Evolutionary conservation across 1,284 basidiomycete genomes (phyloP).

Genomic region (Ceratobasidium sp.): DNA sequence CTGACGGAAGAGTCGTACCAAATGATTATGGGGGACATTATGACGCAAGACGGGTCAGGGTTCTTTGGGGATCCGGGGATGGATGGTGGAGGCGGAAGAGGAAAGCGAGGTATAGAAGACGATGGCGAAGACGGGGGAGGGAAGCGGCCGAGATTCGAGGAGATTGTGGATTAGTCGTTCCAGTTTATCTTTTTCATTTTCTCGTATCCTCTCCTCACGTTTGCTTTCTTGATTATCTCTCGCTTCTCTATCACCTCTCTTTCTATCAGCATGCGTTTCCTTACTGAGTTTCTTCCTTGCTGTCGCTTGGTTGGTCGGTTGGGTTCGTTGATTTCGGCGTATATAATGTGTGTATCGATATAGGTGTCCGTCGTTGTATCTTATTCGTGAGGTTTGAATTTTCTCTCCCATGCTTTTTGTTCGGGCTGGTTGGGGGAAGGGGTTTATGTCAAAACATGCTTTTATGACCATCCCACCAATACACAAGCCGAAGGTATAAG

Average conservation of each 20-base stretch:
- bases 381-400: constrained; percentile 39
- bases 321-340: constrained; percentile 20
- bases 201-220: not conserved
- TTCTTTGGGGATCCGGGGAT: constrained; percentile 9
- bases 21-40: constrained; percentile 41
- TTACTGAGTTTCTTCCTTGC: constrained; percentile 19
- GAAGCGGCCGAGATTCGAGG: constrained; percentile 40
- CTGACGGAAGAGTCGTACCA: constrained; percentile 43
- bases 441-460: constrained; percentile 5
- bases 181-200: not conserved
- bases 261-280: not conserved
- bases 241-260: not conserved
- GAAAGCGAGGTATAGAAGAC: constrained; percentile 26
- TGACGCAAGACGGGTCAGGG: constrained; percentile 3
- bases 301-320: constrained; percentile 10
- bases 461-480: not conserved
- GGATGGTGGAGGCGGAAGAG: constrained; percentile 13
- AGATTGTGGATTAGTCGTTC: constrained; percentile 38
- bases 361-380: constrained; percentile 35
- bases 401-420: constrained; percentile 20
- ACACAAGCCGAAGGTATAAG: not conserved
- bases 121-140: constrained; percentile 32
- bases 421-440: not conserved
- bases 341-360: constrained; percentile 43
- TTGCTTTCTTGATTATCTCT: constrained; percentile 19